Evolutionary conservation across 495 filamentous ascomycete species (phyloP).

Genomic region (Hypoxylon lenormandii): DNA sequence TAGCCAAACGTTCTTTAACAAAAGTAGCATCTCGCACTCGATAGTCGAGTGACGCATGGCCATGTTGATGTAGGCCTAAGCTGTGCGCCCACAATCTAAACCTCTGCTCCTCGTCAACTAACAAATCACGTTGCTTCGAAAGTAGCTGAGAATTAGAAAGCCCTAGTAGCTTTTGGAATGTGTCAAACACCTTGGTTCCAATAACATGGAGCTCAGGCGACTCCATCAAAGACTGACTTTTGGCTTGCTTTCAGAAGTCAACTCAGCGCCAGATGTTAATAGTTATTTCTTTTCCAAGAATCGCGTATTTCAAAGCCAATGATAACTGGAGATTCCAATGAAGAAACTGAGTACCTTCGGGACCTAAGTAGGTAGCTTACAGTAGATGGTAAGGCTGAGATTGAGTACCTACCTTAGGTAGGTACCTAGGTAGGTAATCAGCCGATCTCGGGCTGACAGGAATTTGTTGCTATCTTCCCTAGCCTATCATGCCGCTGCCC

Average conservation of each 20-base stretch:
- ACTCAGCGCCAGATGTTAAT: too few species aligned
- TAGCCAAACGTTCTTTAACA: slow-evolving; percentile 4
- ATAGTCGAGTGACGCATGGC: slow-evolving; percentile 42
- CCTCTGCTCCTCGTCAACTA: slow-evolving; percentile 16
- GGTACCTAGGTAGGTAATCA: neutral
- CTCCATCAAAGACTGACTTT: neutral
- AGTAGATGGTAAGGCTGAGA: too few species aligned
- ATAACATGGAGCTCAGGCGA: neutral
- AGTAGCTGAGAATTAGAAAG: neutral
- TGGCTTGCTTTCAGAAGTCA: too few species aligned
- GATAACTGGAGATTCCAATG: too few species aligned
- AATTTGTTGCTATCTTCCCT: neutral
- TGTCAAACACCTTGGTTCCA: neutral
- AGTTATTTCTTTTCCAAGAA: too few species aligned
- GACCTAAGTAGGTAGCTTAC: too few species aligned
- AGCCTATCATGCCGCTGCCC: neutral
- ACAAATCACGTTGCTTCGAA: neutral
- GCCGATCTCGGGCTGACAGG: neutral
- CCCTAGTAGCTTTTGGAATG: neutral
- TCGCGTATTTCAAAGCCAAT: too few species aligned
- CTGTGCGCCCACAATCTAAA: slow-evolving; percentile 35
- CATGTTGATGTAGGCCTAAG: slow-evolving; percentile 26
- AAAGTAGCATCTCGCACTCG: slow-evolving; percentile 30
- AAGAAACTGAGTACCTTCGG: too few species aligned
- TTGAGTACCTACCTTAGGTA: too few species aligned